These are phyloP conservation scores for Solanum aculeatissimum DNA, from an alignment of 305 asterid genomes.

Conservation along the genomic window DNA sequence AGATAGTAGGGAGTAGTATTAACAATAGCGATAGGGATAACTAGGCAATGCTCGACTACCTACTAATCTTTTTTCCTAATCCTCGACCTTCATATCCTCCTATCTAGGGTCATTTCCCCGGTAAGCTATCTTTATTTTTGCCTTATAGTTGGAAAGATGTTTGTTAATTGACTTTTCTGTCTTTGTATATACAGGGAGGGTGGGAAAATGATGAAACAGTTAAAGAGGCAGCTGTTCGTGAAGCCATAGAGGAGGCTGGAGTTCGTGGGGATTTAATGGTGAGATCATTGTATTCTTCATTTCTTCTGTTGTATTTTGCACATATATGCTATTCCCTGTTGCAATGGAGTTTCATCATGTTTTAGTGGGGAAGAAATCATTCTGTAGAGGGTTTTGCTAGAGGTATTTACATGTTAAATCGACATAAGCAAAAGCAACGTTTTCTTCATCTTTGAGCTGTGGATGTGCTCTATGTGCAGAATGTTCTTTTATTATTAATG, in stretches of 20 bases:
- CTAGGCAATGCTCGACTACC: too few relatives aligned
- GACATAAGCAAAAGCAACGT: background rate
- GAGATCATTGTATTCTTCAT: conserved; percentile 1
- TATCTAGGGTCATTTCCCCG: too few relatives aligned
- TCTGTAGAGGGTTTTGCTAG: background rate
- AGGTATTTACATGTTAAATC: background rate
- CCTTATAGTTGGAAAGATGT: background rate
- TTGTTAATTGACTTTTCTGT: background rate
- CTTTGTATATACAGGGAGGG: conserved; percentile 51
- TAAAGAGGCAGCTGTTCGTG: conserved; percentile 83
- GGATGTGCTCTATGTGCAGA: background rate
- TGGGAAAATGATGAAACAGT: conserved; percentile 97
- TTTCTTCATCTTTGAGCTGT: background rate
- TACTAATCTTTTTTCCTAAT: too few relatives aligned
- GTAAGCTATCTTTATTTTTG: background rate
- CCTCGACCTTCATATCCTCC: too few relatives aligned
- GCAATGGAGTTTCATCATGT: background rate
- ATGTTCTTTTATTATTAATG: background rate
- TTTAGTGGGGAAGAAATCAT: background rate
- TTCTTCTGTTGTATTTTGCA: background rate
- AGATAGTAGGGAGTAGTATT: too few relatives aligned
- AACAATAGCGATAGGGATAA: too few relatives aligned
- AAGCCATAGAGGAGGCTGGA: conserved; percentile 94
- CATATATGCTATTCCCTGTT: background rate
- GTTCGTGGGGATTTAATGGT: conserved; percentile 81